Conservation (phyloP, 257 asterid species). For the Ehretia macrophylla region DNA sequence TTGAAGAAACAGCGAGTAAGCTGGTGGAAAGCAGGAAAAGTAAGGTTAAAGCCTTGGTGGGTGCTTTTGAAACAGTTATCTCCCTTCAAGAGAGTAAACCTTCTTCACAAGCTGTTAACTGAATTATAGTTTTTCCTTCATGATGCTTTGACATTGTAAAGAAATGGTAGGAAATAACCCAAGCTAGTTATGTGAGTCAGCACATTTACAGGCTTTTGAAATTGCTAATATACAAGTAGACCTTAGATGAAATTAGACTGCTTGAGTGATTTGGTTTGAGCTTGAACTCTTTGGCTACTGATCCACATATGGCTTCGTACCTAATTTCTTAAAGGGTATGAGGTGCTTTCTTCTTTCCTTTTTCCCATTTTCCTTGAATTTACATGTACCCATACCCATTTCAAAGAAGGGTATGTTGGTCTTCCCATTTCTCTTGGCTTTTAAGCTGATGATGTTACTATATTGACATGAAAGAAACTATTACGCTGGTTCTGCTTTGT, state of each 20-base stretch:
- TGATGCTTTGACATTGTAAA: constrained; percentile 5
- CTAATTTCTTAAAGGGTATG: background rate
- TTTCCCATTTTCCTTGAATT: background rate
- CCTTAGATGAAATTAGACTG: background rate
- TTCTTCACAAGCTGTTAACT: constrained; percentile 32
- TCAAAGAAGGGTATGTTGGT: background rate
- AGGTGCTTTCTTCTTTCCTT: background rate
- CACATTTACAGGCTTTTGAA: background rate
- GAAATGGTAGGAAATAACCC: background rate
- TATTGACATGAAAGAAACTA: background rate
- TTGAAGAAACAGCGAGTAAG: constrained; percentile 85
- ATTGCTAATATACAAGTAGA: background rate
- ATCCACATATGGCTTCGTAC: background rate
- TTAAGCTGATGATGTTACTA: background rate
- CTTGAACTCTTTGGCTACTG: background rate
- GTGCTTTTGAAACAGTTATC: constrained; percentile 87
- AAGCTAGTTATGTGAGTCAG: background rate
- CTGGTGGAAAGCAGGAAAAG: constrained; percentile 80
- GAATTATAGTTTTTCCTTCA: constrained; percentile 11
- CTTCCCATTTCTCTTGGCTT: too few species aligned
- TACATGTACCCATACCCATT: background rate
- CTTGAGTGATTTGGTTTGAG: background rate
- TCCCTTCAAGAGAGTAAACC: constrained; percentile 71
- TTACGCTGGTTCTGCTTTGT: background rate
- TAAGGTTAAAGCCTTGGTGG: constrained; percentile 88